These are phyloP conservation scores for Hypoxylon sp. DNA, from an alignment of 2,329 filamentous ascomycete species.

Conservation along the genomic window DNA sequence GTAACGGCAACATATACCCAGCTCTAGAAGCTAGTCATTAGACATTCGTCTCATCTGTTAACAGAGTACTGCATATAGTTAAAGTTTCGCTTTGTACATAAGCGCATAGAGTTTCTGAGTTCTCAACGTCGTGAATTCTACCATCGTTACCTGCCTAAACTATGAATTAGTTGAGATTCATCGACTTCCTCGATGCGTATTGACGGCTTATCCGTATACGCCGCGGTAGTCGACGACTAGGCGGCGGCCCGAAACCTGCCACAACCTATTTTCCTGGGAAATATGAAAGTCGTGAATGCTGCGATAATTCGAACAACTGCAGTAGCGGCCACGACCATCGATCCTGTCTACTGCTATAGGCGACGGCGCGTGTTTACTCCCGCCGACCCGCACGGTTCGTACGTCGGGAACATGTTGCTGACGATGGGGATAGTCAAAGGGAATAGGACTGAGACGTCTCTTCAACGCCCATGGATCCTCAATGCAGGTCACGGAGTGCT, in stretches of 20 bases:
- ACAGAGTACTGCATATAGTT: background rate
- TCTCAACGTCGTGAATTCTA: background rate
- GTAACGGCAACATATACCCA: background rate
- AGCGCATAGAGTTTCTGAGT: background rate
- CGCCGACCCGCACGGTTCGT: background rate
- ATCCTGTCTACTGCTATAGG: background rate
- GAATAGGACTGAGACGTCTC: background rate
- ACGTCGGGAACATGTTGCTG: background rate
- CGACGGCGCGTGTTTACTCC: background rate
- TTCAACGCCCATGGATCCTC: background rate
- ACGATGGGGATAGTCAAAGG: background rate
- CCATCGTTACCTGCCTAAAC: background rate
- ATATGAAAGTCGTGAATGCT: background rate
- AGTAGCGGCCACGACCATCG: background rate
- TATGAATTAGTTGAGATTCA: background rate
- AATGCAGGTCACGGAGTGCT: background rate
- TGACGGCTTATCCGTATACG: background rate
- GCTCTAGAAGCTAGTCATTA: too few relatives aligned
- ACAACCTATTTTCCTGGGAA: background rate
- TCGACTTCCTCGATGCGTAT: background rate
- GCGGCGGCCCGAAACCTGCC: background rate
- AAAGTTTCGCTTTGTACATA: background rate
- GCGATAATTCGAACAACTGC: background rate
- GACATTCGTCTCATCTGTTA: too few relatives aligned
- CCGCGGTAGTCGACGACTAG: background rate